phyloP scores from a whole-genome alignment of 2,329 filamentous ascomycete genomes.

The Aspergillus sp. region DNA sequence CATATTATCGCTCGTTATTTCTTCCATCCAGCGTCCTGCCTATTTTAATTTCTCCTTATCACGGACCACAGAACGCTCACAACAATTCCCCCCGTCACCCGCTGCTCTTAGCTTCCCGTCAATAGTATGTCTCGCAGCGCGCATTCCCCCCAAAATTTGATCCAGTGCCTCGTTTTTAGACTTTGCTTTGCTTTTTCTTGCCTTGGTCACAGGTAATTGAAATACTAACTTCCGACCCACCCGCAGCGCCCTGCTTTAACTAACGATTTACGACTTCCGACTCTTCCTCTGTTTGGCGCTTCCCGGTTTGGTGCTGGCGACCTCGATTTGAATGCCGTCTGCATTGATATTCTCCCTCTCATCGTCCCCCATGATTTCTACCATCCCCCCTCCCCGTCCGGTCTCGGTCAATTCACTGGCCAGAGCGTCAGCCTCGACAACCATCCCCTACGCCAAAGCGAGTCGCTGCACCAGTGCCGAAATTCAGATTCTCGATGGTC shows the following conservation, averaged over 20 bases:
- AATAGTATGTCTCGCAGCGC: neutral
- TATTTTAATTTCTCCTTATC: slow-evolving; percentile 5
- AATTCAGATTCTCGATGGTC: slow-evolving; percentile 26
- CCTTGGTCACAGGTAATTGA: slow-evolving; percentile 4
- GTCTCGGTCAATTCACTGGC: slow-evolving; percentile 37
- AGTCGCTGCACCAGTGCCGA: slow-evolving; percentile 30
- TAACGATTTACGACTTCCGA: slow-evolving; percentile 20
- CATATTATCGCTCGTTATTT: slow-evolving; percentile 11
- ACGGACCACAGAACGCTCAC: neutral
- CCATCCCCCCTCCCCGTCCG: slow-evolving; percentile 34
- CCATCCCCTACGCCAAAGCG: slow-evolving; percentile 27
- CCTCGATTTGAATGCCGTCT: slow-evolving; percentile 15
- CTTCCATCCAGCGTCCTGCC: neutral
- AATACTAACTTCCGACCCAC: slow-evolving; percentile 1
- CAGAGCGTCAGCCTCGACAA: slow-evolving; percentile 24
- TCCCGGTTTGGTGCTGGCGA: slow-evolving; percentile 1
- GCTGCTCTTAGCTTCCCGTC: neutral
- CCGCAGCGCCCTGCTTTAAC: slow-evolving; percentile 12
- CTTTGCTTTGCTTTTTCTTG: slow-evolving; percentile 8
- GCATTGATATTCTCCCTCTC: slow-evolving; percentile 15
- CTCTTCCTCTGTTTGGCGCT: slow-evolving; percentile 16
- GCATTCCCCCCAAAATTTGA: neutral
- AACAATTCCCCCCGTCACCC: neutral
- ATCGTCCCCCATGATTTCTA: slow-evolving; percentile 30
- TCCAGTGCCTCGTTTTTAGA: neutral